Conservation (phyloP, 2,329 filamentous ascomycete species). For the Cladosporium sp. region DNA sequence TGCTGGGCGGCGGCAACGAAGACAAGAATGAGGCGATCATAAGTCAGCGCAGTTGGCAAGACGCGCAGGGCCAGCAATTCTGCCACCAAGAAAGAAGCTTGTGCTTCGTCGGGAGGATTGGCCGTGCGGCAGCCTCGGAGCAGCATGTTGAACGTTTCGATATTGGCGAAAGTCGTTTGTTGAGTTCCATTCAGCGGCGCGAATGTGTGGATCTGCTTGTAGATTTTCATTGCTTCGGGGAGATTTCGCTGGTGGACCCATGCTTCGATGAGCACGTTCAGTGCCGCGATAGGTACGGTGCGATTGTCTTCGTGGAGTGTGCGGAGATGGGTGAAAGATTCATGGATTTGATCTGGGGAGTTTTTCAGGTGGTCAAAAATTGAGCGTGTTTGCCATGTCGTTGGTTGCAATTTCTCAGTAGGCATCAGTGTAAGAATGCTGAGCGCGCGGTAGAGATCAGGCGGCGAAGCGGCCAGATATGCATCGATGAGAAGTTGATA, state of each 20-base stretch:
- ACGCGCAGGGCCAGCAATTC: slow-evolving; percentile 62
- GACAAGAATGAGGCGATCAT: slow-evolving; percentile 61
- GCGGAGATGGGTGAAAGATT: slow-evolving; percentile 59
- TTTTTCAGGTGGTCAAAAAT: slow-evolving; percentile 60
- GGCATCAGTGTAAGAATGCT: slow-evolving; percentile 73
- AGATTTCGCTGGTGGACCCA: slow-evolving; percentile 48
- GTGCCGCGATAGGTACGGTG: slow-evolving; percentile 52
- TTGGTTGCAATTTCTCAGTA: slow-evolving; percentile 59
- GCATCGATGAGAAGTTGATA: slow-evolving; percentile 78
- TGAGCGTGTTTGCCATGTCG: slow-evolving; percentile 61
- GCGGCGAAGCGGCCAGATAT: slow-evolving; percentile 56
- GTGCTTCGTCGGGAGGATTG: slow-evolving; percentile 46
- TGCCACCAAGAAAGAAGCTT: slow-evolving; percentile 61
- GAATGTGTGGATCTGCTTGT: slow-evolving; percentile 58
- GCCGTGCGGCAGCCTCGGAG: slow-evolving; percentile 32
- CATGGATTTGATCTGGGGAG: slow-evolving; percentile 47
- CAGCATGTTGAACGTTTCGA: slow-evolving; percentile 63
- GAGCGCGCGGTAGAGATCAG: slow-evolving; percentile 66
- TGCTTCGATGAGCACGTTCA: slow-evolving; percentile 56
- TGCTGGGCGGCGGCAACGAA: slow-evolving; percentile 42
- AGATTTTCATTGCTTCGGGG: slow-evolving; percentile 57
- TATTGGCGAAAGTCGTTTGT: slow-evolving; percentile 37
- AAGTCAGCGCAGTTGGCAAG: slow-evolving; percentile 58
- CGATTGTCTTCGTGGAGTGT: slow-evolving; percentile 52
- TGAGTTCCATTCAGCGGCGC: slow-evolving; percentile 28